Percentiles rank a stretch among this genome's conserved stretches.
Evolutionary conservation across 2,329 filamentous ascomycete species (phyloP).

Genomic region (Epichloe festucae): DNA sequence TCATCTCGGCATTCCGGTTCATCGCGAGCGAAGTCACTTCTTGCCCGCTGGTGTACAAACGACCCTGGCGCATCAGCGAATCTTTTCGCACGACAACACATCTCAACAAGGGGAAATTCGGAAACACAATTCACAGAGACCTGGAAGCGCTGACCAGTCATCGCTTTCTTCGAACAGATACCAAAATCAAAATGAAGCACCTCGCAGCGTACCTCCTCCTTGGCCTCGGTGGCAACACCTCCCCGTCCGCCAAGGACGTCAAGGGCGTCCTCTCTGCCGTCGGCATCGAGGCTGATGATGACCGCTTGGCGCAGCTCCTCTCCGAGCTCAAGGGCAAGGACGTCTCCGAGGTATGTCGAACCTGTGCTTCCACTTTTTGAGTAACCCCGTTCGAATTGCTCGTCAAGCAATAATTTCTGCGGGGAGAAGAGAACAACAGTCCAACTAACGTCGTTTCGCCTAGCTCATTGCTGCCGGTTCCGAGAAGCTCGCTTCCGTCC

Average conservation of each 20-base stretch:
- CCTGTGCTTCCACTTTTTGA: too few species aligned
- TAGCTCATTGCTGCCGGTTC: constrained; percentile 87
- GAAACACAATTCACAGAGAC: too few species aligned
- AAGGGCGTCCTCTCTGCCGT: constrained; percentile 83
- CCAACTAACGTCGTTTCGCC: constrained; percentile 9
- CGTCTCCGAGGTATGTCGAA: constrained; percentile 71
- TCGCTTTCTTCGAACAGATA: constrained; percentile 19
- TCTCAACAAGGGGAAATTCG: too few species aligned
- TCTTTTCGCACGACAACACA: background rate
- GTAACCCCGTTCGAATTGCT: too few species aligned
- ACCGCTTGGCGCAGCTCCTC: constrained; percentile 77
- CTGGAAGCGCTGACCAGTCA: background rate
- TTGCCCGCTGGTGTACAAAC: background rate
- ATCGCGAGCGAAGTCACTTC: background rate
- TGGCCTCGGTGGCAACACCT: constrained; percentile 80
- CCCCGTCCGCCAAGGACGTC: constrained; percentile 75
- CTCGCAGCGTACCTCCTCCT: constrained; percentile 99
- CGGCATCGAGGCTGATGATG: constrained; percentile 83
- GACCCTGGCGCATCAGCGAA: background rate
- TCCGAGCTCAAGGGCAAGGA: constrained; percentile 84
- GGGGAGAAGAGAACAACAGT: background rate
- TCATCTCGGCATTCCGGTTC: background rate
- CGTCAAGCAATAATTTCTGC: background rate
- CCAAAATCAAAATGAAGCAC: constrained; percentile 84
- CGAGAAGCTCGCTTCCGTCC: constrained; percentile 92